phyloP scores from a whole-genome alignment of 179 eudicot genomes.

The Gypsophila paniculata region DNA sequence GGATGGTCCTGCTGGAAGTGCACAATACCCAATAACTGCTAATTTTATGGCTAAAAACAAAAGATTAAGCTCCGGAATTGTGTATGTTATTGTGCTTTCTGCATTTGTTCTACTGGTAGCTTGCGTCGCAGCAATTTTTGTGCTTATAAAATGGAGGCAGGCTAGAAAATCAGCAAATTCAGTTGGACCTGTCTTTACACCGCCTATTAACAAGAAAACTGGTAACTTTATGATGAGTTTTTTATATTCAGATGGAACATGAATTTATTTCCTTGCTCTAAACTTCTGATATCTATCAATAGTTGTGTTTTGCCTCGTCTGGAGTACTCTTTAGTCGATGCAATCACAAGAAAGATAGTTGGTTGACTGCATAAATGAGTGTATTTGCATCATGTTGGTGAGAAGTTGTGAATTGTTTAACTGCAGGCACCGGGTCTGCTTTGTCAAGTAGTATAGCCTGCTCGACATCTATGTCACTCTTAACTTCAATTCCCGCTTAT shows the following conservation, averaged over 20 bases:
- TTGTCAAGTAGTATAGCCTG: constrained; percentile 71
- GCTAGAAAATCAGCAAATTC: constrained; percentile 57
- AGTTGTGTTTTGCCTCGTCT: not conserved
- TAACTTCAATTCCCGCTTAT: constrained; percentile 66
- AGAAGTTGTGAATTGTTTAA: not conserved
- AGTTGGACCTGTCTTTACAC: constrained; percentile 60
- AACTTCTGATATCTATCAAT: constrained; percentile 5
- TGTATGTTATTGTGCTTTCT: constrained; percentile 67
- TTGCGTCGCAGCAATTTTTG: constrained; percentile 50
- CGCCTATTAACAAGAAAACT: constrained; percentile 55
- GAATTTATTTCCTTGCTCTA: not conserved
- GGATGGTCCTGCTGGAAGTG: constrained; percentile 63
- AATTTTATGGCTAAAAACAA: constrained; percentile 44
- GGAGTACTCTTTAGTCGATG: not conserved
- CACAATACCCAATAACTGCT: constrained; percentile 73
- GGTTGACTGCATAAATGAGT: not conserved
- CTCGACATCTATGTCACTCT: constrained; percentile 60
- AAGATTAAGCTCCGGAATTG: constrained; percentile 56
- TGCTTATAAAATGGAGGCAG: constrained; percentile 64
- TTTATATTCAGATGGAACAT: not conserved
- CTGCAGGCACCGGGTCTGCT: constrained; percentile 60
- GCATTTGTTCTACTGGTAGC: constrained; percentile 66
- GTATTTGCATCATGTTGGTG: not conserved
- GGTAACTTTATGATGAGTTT: constrained; percentile 40
- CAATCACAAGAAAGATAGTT: not conserved